Base-by-base conservation (phyloP, 352 stramenopile species). In the Globisporangium lucens region DNA sequence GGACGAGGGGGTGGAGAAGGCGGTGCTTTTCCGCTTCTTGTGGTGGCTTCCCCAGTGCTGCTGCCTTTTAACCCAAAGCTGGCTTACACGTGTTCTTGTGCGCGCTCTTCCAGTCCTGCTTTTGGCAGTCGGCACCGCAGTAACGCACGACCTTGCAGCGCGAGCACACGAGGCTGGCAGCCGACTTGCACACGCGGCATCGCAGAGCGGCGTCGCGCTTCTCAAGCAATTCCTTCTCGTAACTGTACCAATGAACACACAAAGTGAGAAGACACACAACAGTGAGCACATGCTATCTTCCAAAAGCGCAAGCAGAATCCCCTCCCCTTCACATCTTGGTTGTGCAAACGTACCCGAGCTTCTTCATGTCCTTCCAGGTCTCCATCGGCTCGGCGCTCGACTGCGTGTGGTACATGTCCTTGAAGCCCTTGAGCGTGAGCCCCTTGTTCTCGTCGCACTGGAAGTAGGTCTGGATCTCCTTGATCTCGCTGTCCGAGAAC, bases 331-430 rank as follows among this genome's bases (percentile, higher is more conserved):
- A 43, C 59, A 43, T 59, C 57, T 35, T 5, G 9, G 30, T 41
- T 41, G 20, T 12, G 15, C 13, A 61, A 46, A 75, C 83, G 58
- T 77, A 95, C 83, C 88, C 85, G 24, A 96, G 87, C 75, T 93
- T 93, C 74, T 91, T 89, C 82, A 96, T 86, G 75, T 96, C 88
- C 69, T 87, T 87, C 88, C 88, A 96, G 56, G 88, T 96, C 80
- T 96, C 88, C 75, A 91, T 86, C 17, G 87, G 85, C 76, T 96
- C 88, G 41, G 87, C 87, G 71, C 88, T 95, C 66, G 88, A 94
- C 75, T 96, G 88, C 72, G 88, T 96, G 77, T 94, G 88, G 83
- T 96, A 96, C 86, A 96, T 96, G 70, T 96, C 88, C 77, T 94
- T 94, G 74, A 94, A 96, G 51, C 88, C 88, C 78, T 92, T 92